phyloP scores from a whole-genome alignment of 2,329 filamentous ascomycete species.

The Venturia carpophila region DNA sequence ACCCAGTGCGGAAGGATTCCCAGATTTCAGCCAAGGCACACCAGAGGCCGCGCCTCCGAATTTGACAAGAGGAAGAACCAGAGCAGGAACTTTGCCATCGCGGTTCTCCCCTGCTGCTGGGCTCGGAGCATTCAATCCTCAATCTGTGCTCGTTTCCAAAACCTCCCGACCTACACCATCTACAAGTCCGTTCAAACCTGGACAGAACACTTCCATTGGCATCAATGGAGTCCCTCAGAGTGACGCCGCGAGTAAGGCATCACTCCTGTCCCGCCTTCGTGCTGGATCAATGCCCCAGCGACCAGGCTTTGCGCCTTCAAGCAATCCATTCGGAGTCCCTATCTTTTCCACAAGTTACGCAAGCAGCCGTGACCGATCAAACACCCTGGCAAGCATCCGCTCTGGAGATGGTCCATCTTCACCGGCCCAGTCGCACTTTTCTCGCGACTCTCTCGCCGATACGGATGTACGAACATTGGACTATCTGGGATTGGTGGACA shows the following conservation, averaged over 20 bases:
- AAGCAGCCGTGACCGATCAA: constrained; percentile 69
- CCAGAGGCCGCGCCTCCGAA: constrained; percentile 44
- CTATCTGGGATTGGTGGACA: constrained; percentile 90
- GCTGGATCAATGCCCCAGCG: constrained; percentile 93
- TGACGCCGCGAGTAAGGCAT: constrained; percentile 44
- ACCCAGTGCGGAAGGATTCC: constrained; percentile 84
- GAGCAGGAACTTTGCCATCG: constrained; percentile 93
- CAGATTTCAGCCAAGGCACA: constrained; percentile 66
- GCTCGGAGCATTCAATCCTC: constrained; percentile 49
- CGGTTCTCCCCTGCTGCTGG: constrained; percentile 74
- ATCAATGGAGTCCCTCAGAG: not conserved
- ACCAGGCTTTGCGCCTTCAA: constrained; percentile 54
- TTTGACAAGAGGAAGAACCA: constrained; percentile 66
- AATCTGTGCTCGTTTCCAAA: constrained; percentile 56
- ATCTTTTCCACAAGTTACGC: constrained; percentile 86
- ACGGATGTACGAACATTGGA: constrained; percentile 89
- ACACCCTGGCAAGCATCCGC: constrained; percentile 81
- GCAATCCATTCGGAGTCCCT: constrained; percentile 72
- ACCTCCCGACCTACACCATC: constrained; percentile 79
- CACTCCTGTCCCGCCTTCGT: constrained; percentile 74
- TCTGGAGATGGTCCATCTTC: constrained; percentile 83
- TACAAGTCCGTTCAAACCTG: constrained; percentile 77
- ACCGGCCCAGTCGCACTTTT: constrained; percentile 78
- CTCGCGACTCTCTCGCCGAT: constrained; percentile 74
- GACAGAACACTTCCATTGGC: constrained; percentile 31